Evolutionary conservation across 371 early-diverging fungal genomes (phyloP), one percentile per base, ranked within the genome.

Genomic region (Phascolomyces articulosus): DNA sequence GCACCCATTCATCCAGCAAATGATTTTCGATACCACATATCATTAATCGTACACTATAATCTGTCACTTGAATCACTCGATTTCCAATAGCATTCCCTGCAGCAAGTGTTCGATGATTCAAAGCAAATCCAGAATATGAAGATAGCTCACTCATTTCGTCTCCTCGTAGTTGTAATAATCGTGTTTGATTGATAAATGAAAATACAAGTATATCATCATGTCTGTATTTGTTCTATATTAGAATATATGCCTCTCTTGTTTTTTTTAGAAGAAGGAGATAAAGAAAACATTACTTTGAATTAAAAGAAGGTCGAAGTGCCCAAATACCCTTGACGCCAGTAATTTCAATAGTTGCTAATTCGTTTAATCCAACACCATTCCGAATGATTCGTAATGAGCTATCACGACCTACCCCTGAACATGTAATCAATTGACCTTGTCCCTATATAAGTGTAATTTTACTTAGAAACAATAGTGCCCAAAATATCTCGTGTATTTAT

Each of bases 361-460:
- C 88, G 47, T 90, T 87, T 40, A 97, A 82, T 1, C 96, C 97
- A 40, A 97, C 90, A 21, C 98, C 97, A 68, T 95, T 95, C 31
- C 96, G 83, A 58, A 98, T 89, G 20, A 95, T 85, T 18, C 96
- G 79, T 38, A 97, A 72, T 0, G 91, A 84, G 4, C 95, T 93
- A 63, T 90, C 89, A 62, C 89, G 85, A 53, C 82, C 87, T 2
- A 80, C 85, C 6, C 98, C 97, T 1, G 93, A 92, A 66, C 96
- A 96, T 4, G 96, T 90, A 9, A 97, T 91, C 6, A 97, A 70
- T 68, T 94, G 91, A 4, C 87, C 89, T 58, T 82, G 79, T 7
- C 88, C 90, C 72, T 69, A 55, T 10, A 41, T 27, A 31, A 6
- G 9, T 6, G 11, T 34, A 34, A 0, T 9, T 34, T 9, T 34